These are phyloP conservation scores for Boletus reticuloceps DNA, from an alignment of 768 basidiomycete genomes.

Conservation along the genomic window DNA sequence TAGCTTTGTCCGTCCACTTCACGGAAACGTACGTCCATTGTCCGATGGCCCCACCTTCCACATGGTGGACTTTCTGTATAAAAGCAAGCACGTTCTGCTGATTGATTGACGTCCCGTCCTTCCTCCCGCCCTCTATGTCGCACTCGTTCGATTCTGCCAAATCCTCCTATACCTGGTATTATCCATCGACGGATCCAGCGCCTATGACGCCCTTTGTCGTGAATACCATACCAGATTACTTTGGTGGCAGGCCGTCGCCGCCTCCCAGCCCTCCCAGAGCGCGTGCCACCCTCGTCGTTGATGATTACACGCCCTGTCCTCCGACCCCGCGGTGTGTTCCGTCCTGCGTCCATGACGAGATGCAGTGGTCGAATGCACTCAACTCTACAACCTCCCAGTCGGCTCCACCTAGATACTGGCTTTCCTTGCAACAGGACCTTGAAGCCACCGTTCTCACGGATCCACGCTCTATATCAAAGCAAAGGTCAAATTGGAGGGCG, in stretches of 20 bases:
- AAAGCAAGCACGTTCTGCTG: neutral
- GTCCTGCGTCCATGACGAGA: neutral
- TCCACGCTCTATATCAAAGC: neutral
- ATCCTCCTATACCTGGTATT: neutral
- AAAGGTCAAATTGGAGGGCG: too few relatives aligned
- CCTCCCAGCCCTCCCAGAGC: neutral
- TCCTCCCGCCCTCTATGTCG: neutral
- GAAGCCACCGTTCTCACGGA: neutral
- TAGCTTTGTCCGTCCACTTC: too few relatives aligned
- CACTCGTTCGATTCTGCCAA: too few relatives aligned
- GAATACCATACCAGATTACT: neutral
- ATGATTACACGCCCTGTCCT: conserved; percentile 16
- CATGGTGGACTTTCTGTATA: conserved; percentile 2
- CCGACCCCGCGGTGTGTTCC: conserved; percentile 7
- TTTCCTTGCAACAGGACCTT: neutral
- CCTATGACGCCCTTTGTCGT: conserved; percentile 11
- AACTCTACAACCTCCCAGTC: too few relatives aligned
- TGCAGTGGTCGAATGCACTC: neutral
- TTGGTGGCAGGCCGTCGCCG: conserved; percentile 2
- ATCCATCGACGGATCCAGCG: neutral
- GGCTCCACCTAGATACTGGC: too few relatives aligned
- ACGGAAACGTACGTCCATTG: too few relatives aligned
- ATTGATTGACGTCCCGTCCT: neutral
- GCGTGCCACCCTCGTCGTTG: neutral
- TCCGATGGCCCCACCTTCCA: too few relatives aligned